Evolutionary conservation across 225 moss, liverwort and hornwort genomes (phyloP), one percentile per base, ranked within the genome.

Genomic region (Marchantia paleacea): DNA sequence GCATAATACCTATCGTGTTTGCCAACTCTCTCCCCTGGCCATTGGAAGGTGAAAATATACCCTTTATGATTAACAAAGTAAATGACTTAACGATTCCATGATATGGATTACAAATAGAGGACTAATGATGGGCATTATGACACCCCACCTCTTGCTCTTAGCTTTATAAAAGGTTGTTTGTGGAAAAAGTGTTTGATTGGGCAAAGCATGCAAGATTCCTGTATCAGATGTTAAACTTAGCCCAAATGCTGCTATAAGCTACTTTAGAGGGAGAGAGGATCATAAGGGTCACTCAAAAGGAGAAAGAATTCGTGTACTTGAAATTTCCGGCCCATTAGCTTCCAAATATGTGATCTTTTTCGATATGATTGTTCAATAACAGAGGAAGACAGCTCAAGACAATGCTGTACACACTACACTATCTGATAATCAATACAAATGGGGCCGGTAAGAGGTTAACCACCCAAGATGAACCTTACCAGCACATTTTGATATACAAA

Each of bases 321-420:
- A 75, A 75, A 52, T 30, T 76, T 39, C 30, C 31, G 58, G 75
- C 29, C 75, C 75, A 60, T 57, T 55, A 58, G 64, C 55, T 77
- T 52, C 51, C 50, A 49, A 66, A 55, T 76, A 51, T 65, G 65
- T 66, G 24, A 78, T 63, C 50, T 52, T 62, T 49, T 65, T 65
- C 78, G 65, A 49, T 78, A 50, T 78, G 49, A 63, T 11, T 66
- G 63, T 78, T 65, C 48, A 78, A 13, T 39, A 60, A 65, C 55
- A 25, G 52, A 63, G 51, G 65, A 60, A 72, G 48, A 73, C 73
- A 81, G 77, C 84, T 81, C 62, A 52, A 81, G 65, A 66, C 55
- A 78, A 81, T 78, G 77, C 73, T 81, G 84, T 74, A 78, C 73
- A 81, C 78, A 73, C 73, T 77, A 81, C 55, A 51, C 78, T 78